A percentile compares a stretch with the other conserved stretches of the same genome.
These are phyloP conservation scores for Lyophyllum semitale DNA, from an alignment of 768 basidiomycete genomes.

Conservation along the genomic window DNA sequence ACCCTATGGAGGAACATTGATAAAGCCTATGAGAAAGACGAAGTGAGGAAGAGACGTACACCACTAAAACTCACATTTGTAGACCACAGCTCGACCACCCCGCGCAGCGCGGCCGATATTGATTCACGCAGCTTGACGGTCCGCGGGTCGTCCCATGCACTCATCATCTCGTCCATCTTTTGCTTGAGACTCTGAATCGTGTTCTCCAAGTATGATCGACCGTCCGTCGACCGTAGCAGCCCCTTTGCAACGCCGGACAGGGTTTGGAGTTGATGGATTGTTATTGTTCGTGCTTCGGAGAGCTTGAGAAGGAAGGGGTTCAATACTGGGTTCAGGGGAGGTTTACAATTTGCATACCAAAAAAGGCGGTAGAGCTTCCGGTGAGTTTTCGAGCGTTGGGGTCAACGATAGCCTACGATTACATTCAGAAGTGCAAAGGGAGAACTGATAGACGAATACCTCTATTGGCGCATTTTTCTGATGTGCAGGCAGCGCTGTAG, in stretches of 20 bases:
- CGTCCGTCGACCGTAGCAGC: constrained; percentile 76
- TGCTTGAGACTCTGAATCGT: constrained; percentile 49
- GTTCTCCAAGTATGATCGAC: constrained; percentile 54
- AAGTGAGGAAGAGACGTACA: constrained; percentile 47
- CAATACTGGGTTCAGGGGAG: background rate
- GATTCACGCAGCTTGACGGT: too few relatives aligned
- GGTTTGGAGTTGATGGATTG: constrained; percentile 75
- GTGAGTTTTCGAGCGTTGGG: constrained; percentile 74
- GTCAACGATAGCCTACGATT: constrained; percentile 63
- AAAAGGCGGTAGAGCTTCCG: constrained; percentile 57
- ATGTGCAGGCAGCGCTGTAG: constrained; percentile 84
- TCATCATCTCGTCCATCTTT: constrained; percentile 58
- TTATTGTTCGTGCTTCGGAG: constrained; percentile 67
- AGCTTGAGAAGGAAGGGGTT: constrained; percentile 45
- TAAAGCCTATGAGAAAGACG: background rate
- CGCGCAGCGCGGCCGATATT: too few relatives aligned
- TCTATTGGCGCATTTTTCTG: constrained; percentile 80
- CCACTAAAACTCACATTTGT: constrained; percentile 74
- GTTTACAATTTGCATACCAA: constrained; percentile 36
- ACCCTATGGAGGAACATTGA: too few relatives aligned
- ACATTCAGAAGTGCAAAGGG: background rate
- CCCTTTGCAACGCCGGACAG: constrained; percentile 87
- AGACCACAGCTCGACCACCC: constrained; percentile 74
- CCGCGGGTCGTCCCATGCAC: too few relatives aligned
- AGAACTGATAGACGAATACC: constrained; percentile 39